These are phyloP conservation scores for Botrytis tulipae DNA, from an alignment of 2,329 filamentous ascomycete genomes.

Conservation along the genomic window DNA sequence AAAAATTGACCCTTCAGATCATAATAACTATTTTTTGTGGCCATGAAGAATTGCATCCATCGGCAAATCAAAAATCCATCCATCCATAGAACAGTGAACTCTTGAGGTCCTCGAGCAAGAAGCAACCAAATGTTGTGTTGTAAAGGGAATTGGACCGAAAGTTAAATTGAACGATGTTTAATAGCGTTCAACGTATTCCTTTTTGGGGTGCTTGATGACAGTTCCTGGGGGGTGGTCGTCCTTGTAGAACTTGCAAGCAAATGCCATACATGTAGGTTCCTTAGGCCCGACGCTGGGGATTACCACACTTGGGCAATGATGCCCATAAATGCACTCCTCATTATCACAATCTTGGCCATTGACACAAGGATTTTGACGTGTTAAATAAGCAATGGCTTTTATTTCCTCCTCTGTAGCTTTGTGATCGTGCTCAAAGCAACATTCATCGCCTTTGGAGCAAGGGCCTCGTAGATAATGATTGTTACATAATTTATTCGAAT, in stretches of 20 bases:
- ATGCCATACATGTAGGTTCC: constrained; percentile 52
- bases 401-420: constrained; percentile 53
- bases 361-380: constrained; percentile 57
- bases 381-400: constrained; percentile 54
- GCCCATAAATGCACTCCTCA: constrained; percentile 61
- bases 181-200: constrained; percentile 27
- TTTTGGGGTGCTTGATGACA: constrained; percentile 34
- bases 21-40: neutral
- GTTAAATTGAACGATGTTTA: neutral
- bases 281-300: constrained; percentile 23
- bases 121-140: neutral
- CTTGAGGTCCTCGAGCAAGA: neutral
- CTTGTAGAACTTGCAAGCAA: constrained; percentile 54
- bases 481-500: constrained; percentile 57
- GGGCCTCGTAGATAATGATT: constrained; percentile 59
- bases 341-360: constrained; percentile 57
- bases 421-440: constrained; percentile 57
- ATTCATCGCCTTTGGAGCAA: constrained; percentile 54
- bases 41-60: neutral
- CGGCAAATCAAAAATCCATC: neutral
- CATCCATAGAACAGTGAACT: neutral
- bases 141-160: neutral
- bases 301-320: constrained; percentile 46
- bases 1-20: neutral
- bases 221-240: constrained; percentile 58